These are phyloP conservation scores for Euphorbia pulcherrima DNA, from an alignment of 345 rosid genomes.

Conservation along the genomic window DNA sequence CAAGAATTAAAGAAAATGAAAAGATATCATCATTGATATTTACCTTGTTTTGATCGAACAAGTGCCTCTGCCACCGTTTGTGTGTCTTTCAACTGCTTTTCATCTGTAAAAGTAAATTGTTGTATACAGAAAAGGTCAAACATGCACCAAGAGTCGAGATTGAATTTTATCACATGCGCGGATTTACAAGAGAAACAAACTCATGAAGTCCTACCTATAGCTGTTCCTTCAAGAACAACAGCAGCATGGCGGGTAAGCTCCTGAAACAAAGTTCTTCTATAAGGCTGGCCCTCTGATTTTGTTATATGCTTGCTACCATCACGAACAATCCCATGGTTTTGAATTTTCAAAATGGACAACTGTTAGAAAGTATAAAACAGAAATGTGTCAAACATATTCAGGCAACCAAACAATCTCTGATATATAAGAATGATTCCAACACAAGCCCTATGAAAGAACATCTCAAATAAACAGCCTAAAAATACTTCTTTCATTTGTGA, in stretches of 20 bases:
- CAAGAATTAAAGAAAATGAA: neutral
- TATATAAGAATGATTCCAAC: neutral
- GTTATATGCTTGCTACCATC: conserved; percentile 56
- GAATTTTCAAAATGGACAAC: conserved; percentile 21
- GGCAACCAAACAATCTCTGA: neutral
- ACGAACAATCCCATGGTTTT: conserved; percentile 79
- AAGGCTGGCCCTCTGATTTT: conserved; percentile 50
- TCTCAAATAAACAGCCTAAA: neutral
- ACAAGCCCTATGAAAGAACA: neutral
- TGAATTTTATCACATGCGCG: neutral
- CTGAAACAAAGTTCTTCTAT: conserved; percentile 64
- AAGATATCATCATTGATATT: conserved; percentile 14
- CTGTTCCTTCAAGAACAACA: conserved; percentile 85
- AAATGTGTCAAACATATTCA: neutral
- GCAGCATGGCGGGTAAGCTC: conserved; percentile 88
- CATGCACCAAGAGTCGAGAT: neutral
- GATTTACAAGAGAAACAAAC: neutral
- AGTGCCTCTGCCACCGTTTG: conserved; percentile 87
- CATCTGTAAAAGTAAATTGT: conserved; percentile 35
- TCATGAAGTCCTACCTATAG: conserved; percentile 44
- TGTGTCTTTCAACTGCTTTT: conserved; percentile 71
- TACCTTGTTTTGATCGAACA: conserved; percentile 64
- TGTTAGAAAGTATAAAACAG: conserved; percentile 1
- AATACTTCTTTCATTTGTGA: neutral
- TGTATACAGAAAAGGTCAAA: conserved; percentile 6